A percentile compares a stretch with the other conserved stretches of the same genome.
Conservation (phyloP, 441 rosid genomes). For the Pelargonium myrrhifolium region DNA sequence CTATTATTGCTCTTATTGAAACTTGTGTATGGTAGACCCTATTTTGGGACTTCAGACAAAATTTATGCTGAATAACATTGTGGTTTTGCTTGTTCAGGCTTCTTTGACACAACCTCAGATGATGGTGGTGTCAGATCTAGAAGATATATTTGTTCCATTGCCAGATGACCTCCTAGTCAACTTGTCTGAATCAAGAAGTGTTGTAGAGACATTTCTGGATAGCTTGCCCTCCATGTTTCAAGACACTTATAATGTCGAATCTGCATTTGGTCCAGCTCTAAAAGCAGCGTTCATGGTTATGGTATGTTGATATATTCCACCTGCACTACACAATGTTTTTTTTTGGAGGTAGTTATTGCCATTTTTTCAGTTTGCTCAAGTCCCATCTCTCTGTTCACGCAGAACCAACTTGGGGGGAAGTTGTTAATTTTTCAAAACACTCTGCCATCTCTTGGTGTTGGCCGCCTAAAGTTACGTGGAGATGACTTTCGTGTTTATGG, state of each 20-base stretch:
- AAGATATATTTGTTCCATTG: slow-evolving; percentile 85
- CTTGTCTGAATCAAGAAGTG: slow-evolving; percentile 89
- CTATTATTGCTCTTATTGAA: slow-evolving; percentile 9
- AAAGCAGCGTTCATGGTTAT: slow-evolving; percentile 93
- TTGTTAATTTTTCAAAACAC: slow-evolving; percentile 86
- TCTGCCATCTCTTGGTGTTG: slow-evolving; percentile 95
- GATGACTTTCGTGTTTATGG: slow-evolving; percentile 95
- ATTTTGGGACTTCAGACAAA: background rate
- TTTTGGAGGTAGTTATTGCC: background rate
- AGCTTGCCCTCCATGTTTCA: slow-evolving; percentile 92
- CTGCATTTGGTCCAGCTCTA: slow-evolving; percentile 97
- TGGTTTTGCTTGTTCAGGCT: slow-evolving; percentile 56
- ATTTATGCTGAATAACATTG: slow-evolving; percentile 17
- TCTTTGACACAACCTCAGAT: slow-evolving; percentile 96
- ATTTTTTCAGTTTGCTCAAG: slow-evolving; percentile 6
- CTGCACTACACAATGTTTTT: background rate
- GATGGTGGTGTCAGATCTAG: slow-evolving; percentile 98
- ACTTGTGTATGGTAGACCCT: slow-evolving; percentile 12
- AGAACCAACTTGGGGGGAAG: slow-evolving; percentile 96
- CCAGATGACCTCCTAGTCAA: slow-evolving; percentile 99
- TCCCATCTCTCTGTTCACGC: slow-evolving; percentile 17
- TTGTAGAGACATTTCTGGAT: slow-evolving; percentile 86
- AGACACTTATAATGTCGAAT: slow-evolving; percentile 80
- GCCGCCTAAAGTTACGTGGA: slow-evolving; percentile 91
- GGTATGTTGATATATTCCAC: slow-evolving; percentile 44